Conservation (phyloP, 2,329 filamentous ascomycete genomes). For the Plectosphaerella cucumerina region DNA sequence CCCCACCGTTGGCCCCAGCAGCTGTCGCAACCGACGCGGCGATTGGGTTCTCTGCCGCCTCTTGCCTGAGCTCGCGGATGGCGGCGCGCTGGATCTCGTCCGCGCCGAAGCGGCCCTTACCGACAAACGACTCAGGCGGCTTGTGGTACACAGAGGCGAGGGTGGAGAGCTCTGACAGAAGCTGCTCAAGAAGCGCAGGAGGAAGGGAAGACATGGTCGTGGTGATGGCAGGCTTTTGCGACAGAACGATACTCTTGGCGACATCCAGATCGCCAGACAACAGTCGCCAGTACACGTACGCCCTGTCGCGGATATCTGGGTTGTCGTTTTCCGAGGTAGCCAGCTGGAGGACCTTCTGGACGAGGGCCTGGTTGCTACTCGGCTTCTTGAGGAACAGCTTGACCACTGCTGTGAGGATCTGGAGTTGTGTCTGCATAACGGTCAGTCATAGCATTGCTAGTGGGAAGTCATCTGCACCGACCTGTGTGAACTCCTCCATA, state of each 20-base stretch:
- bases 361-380: constrained; percentile 81
- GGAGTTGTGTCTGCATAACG: constrained; percentile 76
- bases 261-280: constrained; percentile 87
- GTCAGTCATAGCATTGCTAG: constrained; percentile 10
- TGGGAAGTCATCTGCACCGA: constrained; percentile 30
- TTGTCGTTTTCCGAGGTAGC: constrained; percentile 96
- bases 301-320: constrained; percentile 91
- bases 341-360: constrained; percentile 89
- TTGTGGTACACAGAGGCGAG: constrained; percentile 98
- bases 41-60: constrained; percentile 89
- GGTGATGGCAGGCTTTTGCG: constrained; percentile 89
- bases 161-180: constrained; percentile 89
- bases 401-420: constrained; percentile 94
- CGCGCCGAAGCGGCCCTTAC: constrained; percentile 88
- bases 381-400: constrained; percentile 98
- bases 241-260: constrained; percentile 85
- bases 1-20: constrained; percentile 52
- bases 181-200: constrained; percentile 75
- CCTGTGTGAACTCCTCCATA: constrained; percentile 93
- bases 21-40: constrained; percentile 77
- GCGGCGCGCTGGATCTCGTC: constrained; percentile 93
- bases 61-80: constrained; percentile 92
- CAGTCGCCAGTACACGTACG: constrained; percentile 99
- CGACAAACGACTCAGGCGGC: constrained; percentile 95
- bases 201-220: constrained; percentile 92